These are phyloP conservation scores for Alternaria sp. DNA, from an alignment of 2,329 filamentous ascomycete species.

Conservation along the genomic window DNA sequence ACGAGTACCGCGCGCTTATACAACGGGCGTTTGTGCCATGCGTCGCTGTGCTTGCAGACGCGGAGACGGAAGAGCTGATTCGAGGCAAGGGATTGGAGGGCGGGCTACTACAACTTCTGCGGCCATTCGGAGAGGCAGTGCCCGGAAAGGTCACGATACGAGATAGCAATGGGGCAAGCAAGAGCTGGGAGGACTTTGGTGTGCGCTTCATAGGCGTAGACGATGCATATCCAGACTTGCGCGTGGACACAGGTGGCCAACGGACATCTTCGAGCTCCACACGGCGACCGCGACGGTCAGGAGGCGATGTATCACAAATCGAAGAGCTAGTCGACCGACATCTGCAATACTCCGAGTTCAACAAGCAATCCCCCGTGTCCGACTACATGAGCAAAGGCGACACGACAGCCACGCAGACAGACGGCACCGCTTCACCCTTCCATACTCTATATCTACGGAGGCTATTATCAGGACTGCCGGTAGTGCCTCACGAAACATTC, in stretches of 20 bases:
- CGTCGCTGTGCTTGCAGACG: slow-evolving; percentile 84
- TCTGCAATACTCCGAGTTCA: slow-evolving; percentile 73
- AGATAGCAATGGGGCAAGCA: slow-evolving; percentile 86
- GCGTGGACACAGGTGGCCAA: slow-evolving; percentile 30
- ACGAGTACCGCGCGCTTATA: slow-evolving; percentile 70
- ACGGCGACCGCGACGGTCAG: slow-evolving; percentile 49
- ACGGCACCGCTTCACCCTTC: slow-evolving; percentile 69
- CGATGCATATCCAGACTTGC: slow-evolving; percentile 54
- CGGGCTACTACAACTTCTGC: slow-evolving; percentile 82
- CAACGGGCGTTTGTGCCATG: slow-evolving; percentile 87
- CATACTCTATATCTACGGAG: slow-evolving; percentile 85
- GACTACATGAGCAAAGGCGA: slow-evolving; percentile 53
- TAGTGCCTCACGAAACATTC: slow-evolving; percentile 90
- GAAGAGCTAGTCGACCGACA: slow-evolving; percentile 83
- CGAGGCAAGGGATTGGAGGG: slow-evolving; percentile 82
- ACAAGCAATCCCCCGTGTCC: slow-evolving; percentile 42
- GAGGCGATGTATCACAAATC: slow-evolving; percentile 68
- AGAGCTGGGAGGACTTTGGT: slow-evolving; percentile 86
- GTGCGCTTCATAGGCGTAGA: slow-evolving; percentile 82
- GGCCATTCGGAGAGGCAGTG: slow-evolving; percentile 89
- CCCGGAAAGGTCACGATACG: slow-evolving; percentile 87
- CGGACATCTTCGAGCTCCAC: slow-evolving; percentile 32
- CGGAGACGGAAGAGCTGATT: slow-evolving; percentile 81
- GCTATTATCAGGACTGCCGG: slow-evolving; percentile 77
- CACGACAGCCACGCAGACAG: slow-evolving; percentile 15